Evolutionary conservation across 2,329 filamentous ascomycete species (phyloP), one percentile per base, ranked within the genome.

Genomic region (Cryphonectria parasitica): DNA sequence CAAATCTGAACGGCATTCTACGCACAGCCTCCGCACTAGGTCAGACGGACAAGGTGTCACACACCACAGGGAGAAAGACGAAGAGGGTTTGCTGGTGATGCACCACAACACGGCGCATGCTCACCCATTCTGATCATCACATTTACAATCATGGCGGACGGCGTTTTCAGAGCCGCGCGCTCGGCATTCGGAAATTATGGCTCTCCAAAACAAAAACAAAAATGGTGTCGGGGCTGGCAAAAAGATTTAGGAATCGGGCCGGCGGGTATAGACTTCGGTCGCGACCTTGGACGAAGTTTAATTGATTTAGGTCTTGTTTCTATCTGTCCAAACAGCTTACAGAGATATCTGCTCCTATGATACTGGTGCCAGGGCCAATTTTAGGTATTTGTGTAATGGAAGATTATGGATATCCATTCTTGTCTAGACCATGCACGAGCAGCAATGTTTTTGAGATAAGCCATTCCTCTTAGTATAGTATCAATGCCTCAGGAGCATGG

Each of bases 141-240:
- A 25, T 22, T 22, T 17, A 45, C 17, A 49, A 64, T 69, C 34
- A 64, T 69, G 28, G 67, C 67, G 67, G 22, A 54, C 52, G 67
- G 67, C 67, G 67, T 69, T 69, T 25, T 22, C n/a, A 34, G 6
- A 17, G 43, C 43, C 43, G 36, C 36, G 36, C 58, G 58, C 28
- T 31, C 28, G 31, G 58, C 58, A 31, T 39, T 39, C 8, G 58
- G 25, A 19, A 39, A 22, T 36, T 5, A 56, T 19, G 28, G 54
- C 28, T 58, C 54, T 31, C 54, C 17, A 19, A 58, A 58, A 43
- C 39, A 25, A 39, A 54, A 66, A n/a, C 31, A 66, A 66, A 56
- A 49, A 22, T 54, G 52, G 34, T 25, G 64, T 34, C 52, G n/a
- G 45, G 25, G 52, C 64, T 58, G 36, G 52, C 34, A 61, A 61